Base-by-base conservation (phyloP, 441 rosid genomes). In the Hura crepitans region DNA sequence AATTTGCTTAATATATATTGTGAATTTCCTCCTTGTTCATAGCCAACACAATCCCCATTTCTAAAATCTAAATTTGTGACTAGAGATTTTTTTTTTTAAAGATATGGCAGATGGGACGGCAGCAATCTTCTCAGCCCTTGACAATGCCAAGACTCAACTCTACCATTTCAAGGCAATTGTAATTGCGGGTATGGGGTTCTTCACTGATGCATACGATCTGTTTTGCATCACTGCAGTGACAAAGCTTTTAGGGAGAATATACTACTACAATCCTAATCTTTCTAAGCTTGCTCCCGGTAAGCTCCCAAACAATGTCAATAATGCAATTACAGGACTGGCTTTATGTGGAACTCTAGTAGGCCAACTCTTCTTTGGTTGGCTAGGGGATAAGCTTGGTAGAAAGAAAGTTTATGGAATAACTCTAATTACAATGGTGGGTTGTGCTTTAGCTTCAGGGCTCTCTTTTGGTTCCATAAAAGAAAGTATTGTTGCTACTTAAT, bases 121-220 rank as follows among this genome's bases (percentile, higher is more conserved):
- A 56, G 0, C 61, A 15, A 56, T 56, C 61, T 56, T 56, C 61
- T 56, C 37, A 28, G 61, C 61, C n/a, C 61, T 56, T 6, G 61
- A 56, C 30, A 56, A 56, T 56, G 61, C 61, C 2, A 56, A 28
- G 61, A 56, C 61, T 28, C 61, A 56, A 28, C 61, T 56, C 20
- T 56, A 56, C 37, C 61, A 56, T 31, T 56, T 56, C 61, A 56
- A 56, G n/a, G 61, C 61, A 56, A 56, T 28, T 56, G 61, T 56
- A 10, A 56, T 56, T 28, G 61, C 61, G 0, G 61, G 37, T 3
- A 56, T 56, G 61, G 61, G 61, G 27, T 56, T 56, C 37, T 56
- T 56, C 2, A 56, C 61, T 10, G 61, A 56, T 28, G 61, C 61
- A 28, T 56, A 56, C n/a, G 37, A 56, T 56, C 2, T 56, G 37